phyloP scores from a whole-genome alignment of 2,329 filamentous ascomycete species.

The Penicillium digitatum region DNA sequence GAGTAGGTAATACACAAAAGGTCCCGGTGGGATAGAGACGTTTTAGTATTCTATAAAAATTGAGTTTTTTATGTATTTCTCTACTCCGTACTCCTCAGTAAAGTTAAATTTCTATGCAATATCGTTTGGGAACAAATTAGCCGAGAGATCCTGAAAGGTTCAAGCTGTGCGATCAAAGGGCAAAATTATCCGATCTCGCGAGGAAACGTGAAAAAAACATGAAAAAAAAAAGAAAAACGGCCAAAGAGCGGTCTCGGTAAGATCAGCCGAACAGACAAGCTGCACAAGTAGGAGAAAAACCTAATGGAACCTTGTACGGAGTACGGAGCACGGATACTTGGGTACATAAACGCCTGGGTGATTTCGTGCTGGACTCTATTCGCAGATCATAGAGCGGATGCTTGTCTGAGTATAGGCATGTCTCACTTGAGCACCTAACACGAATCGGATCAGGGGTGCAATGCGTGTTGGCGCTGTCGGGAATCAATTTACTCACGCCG shows the following conservation, averaged over 20 bases:
- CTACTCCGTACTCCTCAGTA: too few species aligned
- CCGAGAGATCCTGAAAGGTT: neutral
- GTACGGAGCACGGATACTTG: too few species aligned
- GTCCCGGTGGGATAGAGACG: neutral
- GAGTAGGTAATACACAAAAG: neutral
- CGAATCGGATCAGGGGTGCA: constrained; percentile 13
- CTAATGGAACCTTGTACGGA: neutral
- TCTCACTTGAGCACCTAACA: constrained; percentile 17
- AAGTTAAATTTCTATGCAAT: neutral
- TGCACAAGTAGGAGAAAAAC: constrained; percentile 3
- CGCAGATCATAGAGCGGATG: constrained; percentile 15
- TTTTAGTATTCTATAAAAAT: neutral
- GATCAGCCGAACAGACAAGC: constrained; percentile 5
- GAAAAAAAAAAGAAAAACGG: neutral
- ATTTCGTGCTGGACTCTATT: constrained; percentile 10
- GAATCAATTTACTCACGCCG: constrained; percentile 6
- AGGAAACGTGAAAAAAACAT: neutral
- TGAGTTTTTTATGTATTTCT: neutral
- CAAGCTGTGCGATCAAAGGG: constrained; percentile 10
- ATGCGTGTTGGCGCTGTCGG: constrained; percentile 12
- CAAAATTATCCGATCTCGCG: constrained; percentile 11
- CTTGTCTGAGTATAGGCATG: constrained; percentile 17
- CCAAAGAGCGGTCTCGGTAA: constrained; percentile 7
- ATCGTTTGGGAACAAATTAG: constrained; percentile 3
- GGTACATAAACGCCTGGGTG: neutral